Evolutionary conservation across 805 yeast genomes (phyloP).

Genomic region (Candida sakaeoensis): DNA sequence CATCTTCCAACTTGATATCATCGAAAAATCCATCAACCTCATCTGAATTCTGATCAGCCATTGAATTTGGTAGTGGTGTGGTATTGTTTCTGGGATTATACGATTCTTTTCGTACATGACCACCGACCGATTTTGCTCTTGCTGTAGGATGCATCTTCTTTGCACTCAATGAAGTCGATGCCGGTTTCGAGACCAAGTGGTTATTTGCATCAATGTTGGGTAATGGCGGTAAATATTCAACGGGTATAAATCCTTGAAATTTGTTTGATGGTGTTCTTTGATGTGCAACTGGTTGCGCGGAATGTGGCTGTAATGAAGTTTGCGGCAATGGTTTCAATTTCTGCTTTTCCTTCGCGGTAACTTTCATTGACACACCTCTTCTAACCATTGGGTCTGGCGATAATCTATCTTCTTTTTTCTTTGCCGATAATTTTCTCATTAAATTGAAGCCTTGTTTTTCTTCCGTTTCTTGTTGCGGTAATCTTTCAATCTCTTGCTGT

Average conservation of each 20-base stretch:
- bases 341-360: slow-evolving; percentile 53
- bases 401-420: slow-evolving; percentile 20
- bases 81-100: slow-evolving; percentile 12
- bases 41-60: slow-evolving; percentile 44
- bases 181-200: slow-evolving; percentile 16
- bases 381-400: slow-evolving; percentile 45
- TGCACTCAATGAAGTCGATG: slow-evolving; percentile 3
- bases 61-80: slow-evolving; percentile 34
- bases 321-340: slow-evolving; percentile 8
- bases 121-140: slow-evolving; percentile 82
- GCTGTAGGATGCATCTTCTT: slow-evolving; percentile 71
- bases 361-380: slow-evolving; percentile 59
- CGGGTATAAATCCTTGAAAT: slow-evolving; percentile 39
- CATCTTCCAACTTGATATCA: slow-evolving; percentile 46
- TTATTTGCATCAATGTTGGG: slow-evolving; percentile 35
- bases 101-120: slow-evolving; percentile 65
- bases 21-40: slow-evolving; percentile 55
- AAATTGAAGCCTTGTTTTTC: slow-evolving; percentile 28
- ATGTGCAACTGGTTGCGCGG: slow-evolving; percentile 24
- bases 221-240: slow-evolving; percentile 42
- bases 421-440: slow-evolving; percentile 34
- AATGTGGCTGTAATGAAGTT: slow-evolving; percentile 15
- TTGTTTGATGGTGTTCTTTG: slow-evolving; percentile 44
- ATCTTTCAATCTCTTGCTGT: not conserved
- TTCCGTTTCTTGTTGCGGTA: slow-evolving; percentile 4